Evolutionary conservation across 495 filamentous ascomycete genomes (phyloP).

Genomic region (Thermothielavioides terrestris): DNA sequence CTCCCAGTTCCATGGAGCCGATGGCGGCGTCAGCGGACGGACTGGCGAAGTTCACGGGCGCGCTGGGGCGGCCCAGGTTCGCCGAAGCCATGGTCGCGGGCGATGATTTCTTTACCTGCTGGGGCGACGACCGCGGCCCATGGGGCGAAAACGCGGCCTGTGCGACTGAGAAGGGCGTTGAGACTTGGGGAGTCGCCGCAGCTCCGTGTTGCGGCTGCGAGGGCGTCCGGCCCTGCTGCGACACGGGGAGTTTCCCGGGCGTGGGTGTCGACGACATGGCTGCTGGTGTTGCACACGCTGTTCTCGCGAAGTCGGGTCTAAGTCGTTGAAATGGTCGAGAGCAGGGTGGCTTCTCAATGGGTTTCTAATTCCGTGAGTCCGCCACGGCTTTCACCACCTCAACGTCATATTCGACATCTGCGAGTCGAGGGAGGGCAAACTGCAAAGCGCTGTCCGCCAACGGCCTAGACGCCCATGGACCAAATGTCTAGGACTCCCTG

Average conservation of each 20-base stretch:
- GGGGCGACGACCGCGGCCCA: slow-evolving; percentile 43
- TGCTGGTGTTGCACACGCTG: background rate
- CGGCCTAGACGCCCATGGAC: too few relatives aligned
- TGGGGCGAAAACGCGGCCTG: slow-evolving; percentile 45
- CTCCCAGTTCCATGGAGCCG: slow-evolving; percentile 33
- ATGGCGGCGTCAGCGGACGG: slow-evolving; percentile 44
- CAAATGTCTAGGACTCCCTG: too few relatives aligned
- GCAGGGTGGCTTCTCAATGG: too few relatives aligned
- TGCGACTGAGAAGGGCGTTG: slow-evolving; percentile 45
- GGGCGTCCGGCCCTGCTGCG: slow-evolving; percentile 42
- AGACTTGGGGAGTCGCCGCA: slow-evolving; percentile 45
- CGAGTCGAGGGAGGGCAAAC: too few relatives aligned
- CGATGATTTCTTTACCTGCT: slow-evolving; percentile 49
- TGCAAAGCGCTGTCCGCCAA: too few relatives aligned
- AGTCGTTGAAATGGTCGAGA: too few relatives aligned
- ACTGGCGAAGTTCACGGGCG: slow-evolving; percentile 44
- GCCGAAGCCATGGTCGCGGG: slow-evolving; percentile 32
- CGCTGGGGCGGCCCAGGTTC: slow-evolving; percentile 30
- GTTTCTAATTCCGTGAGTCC: too few relatives aligned
- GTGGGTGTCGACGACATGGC: slow-evolving; percentile 44
- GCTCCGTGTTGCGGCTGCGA: slow-evolving; percentile 37
- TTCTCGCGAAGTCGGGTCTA: background rate
- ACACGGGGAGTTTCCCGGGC: slow-evolving; percentile 37
- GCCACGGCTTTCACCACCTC: too few relatives aligned
- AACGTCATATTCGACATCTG: too few relatives aligned